Conservation (phyloP, 768 basidiomycete genomes). For the Tubosaeta sp. region DNA sequence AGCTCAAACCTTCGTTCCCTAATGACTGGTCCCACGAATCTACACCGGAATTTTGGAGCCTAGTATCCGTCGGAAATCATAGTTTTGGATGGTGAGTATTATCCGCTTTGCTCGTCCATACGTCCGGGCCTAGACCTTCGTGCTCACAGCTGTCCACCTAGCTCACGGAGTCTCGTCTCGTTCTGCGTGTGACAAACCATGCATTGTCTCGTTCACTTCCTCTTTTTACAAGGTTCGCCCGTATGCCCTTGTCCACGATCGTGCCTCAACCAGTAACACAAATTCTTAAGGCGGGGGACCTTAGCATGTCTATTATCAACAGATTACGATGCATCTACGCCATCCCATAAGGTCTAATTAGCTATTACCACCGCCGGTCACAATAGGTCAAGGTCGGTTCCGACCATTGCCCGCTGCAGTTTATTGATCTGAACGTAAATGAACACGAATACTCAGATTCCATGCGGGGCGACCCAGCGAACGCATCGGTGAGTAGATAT, state of each 20-base stretch:
- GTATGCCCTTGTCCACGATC: background rate
- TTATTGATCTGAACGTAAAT: background rate
- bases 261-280: background rate
- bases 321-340: background rate
- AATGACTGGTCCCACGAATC: background rate
- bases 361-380: background rate
- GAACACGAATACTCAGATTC: background rate
- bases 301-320: background rate
- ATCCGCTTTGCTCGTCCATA: background rate
- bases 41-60: background rate
- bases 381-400: conserved; percentile 1
- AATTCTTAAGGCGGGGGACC: background rate
- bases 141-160: background rate
- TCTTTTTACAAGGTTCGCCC: background rate
- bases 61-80: background rate
- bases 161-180: background rate
- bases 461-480: background rate
- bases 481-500: background rate
- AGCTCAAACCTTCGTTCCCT: background rate
- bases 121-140: background rate
- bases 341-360: background rate
- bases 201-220: background rate
- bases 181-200: background rate
- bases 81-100: background rate
- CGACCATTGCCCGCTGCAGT: background rate